Conservation (phyloP, 306 rosid genomes). For the Urtica urens region DNA sequence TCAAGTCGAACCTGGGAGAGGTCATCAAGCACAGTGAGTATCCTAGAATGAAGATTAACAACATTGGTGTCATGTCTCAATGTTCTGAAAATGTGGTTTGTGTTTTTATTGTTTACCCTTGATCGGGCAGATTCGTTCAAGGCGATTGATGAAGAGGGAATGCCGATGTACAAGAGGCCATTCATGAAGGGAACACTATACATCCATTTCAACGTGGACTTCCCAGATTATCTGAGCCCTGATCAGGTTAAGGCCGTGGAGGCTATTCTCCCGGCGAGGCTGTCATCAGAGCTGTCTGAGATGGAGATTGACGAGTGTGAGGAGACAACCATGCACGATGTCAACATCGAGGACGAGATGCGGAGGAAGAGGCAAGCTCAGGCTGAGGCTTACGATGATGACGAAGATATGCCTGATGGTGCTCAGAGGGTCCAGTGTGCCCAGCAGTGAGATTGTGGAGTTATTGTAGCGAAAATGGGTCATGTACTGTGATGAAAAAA, state of each 20-base stretch:
- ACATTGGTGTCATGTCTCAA: no score
- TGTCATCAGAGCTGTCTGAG: slow-evolving; percentile 45
- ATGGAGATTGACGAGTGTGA: slow-evolving; percentile 95
- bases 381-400: slow-evolving; percentile 67
- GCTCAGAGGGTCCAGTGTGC: slow-evolving; percentile 90
- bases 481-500: no score
- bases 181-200: slow-evolving; percentile 91
- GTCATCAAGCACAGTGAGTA: slow-evolving; percentile 59
- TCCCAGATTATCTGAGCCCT: slow-evolving; percentile 52
- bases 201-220: slow-evolving; percentile 75
- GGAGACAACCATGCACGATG: slow-evolving; percentile 80
- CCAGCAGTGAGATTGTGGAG: slow-evolving; percentile 75
- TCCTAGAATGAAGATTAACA: background rate
- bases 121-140: slow-evolving; percentile 54
- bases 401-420: slow-evolving; percentile 75
- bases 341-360: slow-evolving; percentile 76
- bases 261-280: slow-evolving; percentile 53
- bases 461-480: no score
- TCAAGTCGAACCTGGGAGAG: slow-evolving; percentile 58
- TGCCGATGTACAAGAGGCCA: slow-evolving; percentile 85
- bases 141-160: slow-evolving; percentile 85
- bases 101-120: slow-evolving; percentile 1
- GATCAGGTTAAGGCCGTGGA: slow-evolving; percentile 60
- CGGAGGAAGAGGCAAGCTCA: slow-evolving; percentile 58
- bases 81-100: no score